Evolutionary conservation across 768 basidiomycete species (phyloP), one percentile per base, ranked within the genome.

Genomic region (Boletus sp.): DNA sequence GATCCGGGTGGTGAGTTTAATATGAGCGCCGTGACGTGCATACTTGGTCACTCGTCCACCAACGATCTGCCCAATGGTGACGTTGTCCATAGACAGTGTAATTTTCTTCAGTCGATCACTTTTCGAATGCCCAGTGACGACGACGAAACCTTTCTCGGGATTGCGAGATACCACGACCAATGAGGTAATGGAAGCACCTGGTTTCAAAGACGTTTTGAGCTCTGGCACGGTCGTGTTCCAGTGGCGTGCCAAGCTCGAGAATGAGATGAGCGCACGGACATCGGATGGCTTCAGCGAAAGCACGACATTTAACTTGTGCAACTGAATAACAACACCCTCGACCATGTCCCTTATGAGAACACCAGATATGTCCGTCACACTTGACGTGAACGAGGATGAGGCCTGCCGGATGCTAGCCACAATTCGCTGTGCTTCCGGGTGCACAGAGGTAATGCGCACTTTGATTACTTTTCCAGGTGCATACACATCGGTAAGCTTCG

Each of bases 111-210:
- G 66, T 5, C 77, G 55, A 5, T 79, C 60, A 60, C 80, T 83
- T 66, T 85, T 85, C 1, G 86, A 85, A 58, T 80, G 80, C 62
- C 81, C 86, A 47, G 87, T 87, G 33, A 94, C 90, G 57, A 97
- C 85, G 56, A 97, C 88, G 58, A 98, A 79, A 9, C 85, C 83
- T 63, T 90, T 92, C 62, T 90, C 92, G 8, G 83, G 78, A 65
- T 91, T 93, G 59, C 90, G 88, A 9, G 90, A 88, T 23, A 94
- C 88, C n/a, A 98, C 90, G 7, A 90, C 83, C 19, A 99, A 77
- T 46, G 90, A 87, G 11, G 84, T 77, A 29, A 98, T 69, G 43
- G 75, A 76, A 43, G 90, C 88, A 11, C 90, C 91, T 8, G 76
- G 73, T 59, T 86, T 83, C 45, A 98, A 72, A 8, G 74, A 69